Conservation (phyloP, 495 filamentous ascomycete genomes). For the Apodospora peruviana region DNA sequence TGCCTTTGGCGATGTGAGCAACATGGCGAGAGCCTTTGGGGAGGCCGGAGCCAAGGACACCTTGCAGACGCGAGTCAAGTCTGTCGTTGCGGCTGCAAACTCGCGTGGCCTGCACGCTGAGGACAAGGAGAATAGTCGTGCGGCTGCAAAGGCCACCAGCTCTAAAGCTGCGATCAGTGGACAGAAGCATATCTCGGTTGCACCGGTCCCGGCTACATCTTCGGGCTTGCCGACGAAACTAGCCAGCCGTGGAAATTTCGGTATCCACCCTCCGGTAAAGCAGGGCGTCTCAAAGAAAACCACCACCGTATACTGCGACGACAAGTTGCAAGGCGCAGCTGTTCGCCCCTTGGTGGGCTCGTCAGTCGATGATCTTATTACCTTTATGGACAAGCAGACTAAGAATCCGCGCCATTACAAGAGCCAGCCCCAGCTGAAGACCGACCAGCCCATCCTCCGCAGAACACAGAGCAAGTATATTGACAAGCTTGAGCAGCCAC, state of each 20-base stretch:
- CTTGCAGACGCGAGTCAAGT: constrained; percentile 16
- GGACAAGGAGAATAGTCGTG: constrained; percentile 32
- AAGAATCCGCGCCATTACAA: constrained; percentile 39
- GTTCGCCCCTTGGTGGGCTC: constrained; percentile 6
- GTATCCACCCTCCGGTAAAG: constrained; percentile 21
- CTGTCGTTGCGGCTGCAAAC: constrained; percentile 22
- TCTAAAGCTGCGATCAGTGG: constrained; percentile 7
- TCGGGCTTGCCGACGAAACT: constrained; percentile 8
- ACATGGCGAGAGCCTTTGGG: constrained; percentile 50
- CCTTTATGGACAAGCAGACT: constrained; percentile 21
- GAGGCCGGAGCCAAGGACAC: constrained; percentile 45
- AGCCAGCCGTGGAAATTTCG: background rate
- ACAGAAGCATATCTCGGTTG: constrained; percentile 10
- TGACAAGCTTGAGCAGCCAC: constrained; percentile 12
- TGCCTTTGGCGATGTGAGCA: constrained; percentile 77
- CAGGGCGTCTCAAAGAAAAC: constrained; percentile 55
- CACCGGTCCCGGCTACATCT: background rate
- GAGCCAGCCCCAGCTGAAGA: constrained; percentile 34
- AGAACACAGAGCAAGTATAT: constrained; percentile 29
- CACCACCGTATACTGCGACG: constrained; percentile 64
- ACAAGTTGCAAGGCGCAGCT: constrained; percentile 19
- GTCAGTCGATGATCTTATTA: constrained; percentile 14
- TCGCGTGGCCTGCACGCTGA: constrained; percentile 45
- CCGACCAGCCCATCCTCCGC: constrained; percentile 22
- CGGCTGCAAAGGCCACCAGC: background rate